Conservation (phyloP, 352 stramenopile species). For the Phytophthora multivora region DNA sequence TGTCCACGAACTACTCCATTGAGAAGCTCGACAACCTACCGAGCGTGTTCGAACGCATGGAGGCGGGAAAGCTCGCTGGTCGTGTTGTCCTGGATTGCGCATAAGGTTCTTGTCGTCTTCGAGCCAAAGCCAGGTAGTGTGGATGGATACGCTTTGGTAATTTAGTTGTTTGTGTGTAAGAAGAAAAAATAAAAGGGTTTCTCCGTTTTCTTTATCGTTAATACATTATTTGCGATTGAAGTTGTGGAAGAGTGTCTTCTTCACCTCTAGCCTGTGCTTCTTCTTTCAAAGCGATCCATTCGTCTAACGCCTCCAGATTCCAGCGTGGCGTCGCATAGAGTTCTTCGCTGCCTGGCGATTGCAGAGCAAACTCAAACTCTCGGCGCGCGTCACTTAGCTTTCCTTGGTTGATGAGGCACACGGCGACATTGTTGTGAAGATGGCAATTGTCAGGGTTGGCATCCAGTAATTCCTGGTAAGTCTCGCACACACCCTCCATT, state of each 20-base stretch:
- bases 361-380: slow-evolving; percentile 28
- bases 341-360: slow-evolving; percentile 24
- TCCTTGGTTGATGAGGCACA: slow-evolving; percentile 28
- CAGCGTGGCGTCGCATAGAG: slow-evolving; percentile 6
- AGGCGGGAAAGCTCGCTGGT: slow-evolving; percentile 38
- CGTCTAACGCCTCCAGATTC: slow-evolving; percentile 15
- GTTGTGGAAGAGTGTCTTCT: slow-evolving; percentile 6
- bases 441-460: slow-evolving; percentile 25
- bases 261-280: slow-evolving; percentile 8
- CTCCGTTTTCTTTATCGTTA: neutral
- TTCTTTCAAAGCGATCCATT: slow-evolving; percentile 17
- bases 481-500: slow-evolving; percentile 16
- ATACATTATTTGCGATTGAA: slow-evolving; percentile 23
- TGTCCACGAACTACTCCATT: slow-evolving; percentile 47
- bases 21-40: slow-evolving; percentile 49
- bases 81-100: slow-evolving; percentile 57
- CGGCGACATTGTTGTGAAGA: slow-evolving; percentile 35
- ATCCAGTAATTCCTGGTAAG: slow-evolving; percentile 26
- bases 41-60: slow-evolving; percentile 54
- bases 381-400: slow-evolving; percentile 13
- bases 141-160: neutral
- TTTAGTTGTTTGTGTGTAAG: neutral
- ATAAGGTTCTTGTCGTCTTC: slow-evolving; percentile 20
- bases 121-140: neutral
- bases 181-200: neutral